Evolutionary conservation across 176 grass and related monocot species (phyloP).

Genomic region (Saccharum officinarum): DNA sequence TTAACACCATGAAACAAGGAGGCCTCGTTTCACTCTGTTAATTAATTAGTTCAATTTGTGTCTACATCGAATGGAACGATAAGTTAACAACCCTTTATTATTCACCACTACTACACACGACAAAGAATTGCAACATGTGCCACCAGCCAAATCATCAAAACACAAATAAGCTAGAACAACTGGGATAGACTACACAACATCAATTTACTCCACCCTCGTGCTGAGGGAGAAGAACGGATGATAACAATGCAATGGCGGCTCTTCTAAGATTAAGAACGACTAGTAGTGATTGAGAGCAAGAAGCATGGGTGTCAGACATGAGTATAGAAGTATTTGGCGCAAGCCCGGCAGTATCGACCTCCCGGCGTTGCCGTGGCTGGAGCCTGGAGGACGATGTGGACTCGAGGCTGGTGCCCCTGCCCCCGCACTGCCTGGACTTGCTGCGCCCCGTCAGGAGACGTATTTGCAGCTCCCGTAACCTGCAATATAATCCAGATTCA

Average conservation of each 20-base stretch:
- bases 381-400: constrained; percentile 31
- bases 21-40: background rate
- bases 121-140: background rate
- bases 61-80: constrained; percentile 16
- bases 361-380: background rate
- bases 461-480: constrained; percentile 54
- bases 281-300: constrained; percentile 11
- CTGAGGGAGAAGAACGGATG: background rate
- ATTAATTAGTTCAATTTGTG: background rate
- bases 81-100: background rate
- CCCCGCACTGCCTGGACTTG: constrained; percentile 48
- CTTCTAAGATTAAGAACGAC: constrained; percentile 9
- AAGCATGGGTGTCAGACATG: constrained; percentile 44
- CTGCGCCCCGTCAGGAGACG: constrained; percentile 50
- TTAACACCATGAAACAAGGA: background rate
- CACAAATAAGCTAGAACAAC: constrained; percentile 5
- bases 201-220: background rate
- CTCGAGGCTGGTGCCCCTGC: constrained; percentile 36
- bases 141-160: background rate
- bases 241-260: background rate
- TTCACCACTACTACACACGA: background rate
- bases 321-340: constrained; percentile 41
- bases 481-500: constrained; percentile 1
- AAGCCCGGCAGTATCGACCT: constrained; percentile 42
- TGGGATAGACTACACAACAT: background rate